A percentile compares a stretch with the other conserved stretches of the same genome.
Conservation (phyloP, 2,329 filamentous ascomycete genomes). For the Stagonosporopsis vannaccii region DNA sequence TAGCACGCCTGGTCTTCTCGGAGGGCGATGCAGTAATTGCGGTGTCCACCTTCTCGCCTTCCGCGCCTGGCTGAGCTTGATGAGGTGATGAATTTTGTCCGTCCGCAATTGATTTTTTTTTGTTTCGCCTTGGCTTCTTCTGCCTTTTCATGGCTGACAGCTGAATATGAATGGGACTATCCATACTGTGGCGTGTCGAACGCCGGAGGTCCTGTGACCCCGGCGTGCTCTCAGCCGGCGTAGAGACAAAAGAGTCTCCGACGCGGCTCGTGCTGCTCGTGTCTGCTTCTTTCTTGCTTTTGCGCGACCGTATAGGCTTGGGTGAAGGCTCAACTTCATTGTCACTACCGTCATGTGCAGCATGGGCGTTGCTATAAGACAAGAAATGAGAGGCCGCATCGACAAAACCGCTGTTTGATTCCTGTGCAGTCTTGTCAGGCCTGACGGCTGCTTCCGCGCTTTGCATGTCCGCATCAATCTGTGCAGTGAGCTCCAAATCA, state of each 20-base stretch:
- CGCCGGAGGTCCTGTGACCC: constrained; percentile 30
- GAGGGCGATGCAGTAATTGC: constrained; percentile 4
- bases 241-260: constrained; percentile 46
- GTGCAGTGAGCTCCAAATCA: constrained; percentile 45
- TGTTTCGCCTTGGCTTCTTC: constrained; percentile 29
- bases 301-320: constrained; percentile 6
- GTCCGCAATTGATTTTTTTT: constrained; percentile 7
- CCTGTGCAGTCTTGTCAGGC: constrained; percentile 15
- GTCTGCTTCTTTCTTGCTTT: constrained; percentile 18
- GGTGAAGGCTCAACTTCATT: constrained; percentile 35
- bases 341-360: constrained; percentile 21
- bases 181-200: constrained; percentile 37
- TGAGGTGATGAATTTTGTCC: constrained; percentile 44
- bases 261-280: constrained; percentile 43
- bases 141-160: constrained; percentile 34
- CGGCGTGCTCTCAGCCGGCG: constrained; percentile 27
- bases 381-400: constrained; percentile 32
- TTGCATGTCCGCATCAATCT: constrained; percentile 46
- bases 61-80: constrained; percentile 42
- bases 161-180: constrained; percentile 26
- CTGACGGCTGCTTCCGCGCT: constrained; percentile 15
- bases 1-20: constrained; percentile 10
- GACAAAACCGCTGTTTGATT: constrained; percentile 32
- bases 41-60: background rate
- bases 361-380: constrained; percentile 1